Conservation (phyloP, 805 yeast species). For the Yarrowia divulgata region DNA sequence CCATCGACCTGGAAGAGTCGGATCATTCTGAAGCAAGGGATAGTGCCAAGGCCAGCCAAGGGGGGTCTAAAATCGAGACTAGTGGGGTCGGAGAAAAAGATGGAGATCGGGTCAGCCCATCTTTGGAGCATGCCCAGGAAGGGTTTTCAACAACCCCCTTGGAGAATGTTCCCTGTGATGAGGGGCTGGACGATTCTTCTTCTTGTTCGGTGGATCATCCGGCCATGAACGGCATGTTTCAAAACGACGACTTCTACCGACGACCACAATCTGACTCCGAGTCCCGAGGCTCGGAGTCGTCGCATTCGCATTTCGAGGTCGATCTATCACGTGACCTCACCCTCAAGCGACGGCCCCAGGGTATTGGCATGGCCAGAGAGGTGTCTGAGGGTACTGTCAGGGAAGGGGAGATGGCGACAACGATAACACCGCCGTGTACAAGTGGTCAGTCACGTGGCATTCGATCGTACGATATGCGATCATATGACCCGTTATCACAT, state of each 20-base stretch:
- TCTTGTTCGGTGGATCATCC: background rate
- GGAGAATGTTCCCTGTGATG: background rate
- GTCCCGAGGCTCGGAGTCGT: no score
- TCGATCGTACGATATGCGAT: background rate
- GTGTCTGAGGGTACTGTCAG: background rate
- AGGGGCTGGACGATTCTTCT: no score
- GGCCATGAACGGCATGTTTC: background rate
- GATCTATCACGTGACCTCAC: constrained; percentile 12
- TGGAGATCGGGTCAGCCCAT: background rate
- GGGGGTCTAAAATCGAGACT: background rate
- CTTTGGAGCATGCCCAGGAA: background rate
- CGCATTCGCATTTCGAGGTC: background rate
- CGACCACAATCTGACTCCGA: background rate
- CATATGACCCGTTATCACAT: background rate
- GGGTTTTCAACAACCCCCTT: background rate
- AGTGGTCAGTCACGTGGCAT: constrained; percentile 1
- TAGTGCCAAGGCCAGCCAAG: background rate
- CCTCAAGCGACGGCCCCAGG: background rate
- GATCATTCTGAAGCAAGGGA: constrained; percentile 11
- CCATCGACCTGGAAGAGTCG: background rate
- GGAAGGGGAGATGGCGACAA: background rate
- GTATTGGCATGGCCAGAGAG: background rate
- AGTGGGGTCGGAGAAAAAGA: background rate
- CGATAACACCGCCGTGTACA: no score
- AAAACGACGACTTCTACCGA: background rate